Base-by-base conservation (phyloP, 306 rosid genomes). In the Castanea mollissima region DNA sequence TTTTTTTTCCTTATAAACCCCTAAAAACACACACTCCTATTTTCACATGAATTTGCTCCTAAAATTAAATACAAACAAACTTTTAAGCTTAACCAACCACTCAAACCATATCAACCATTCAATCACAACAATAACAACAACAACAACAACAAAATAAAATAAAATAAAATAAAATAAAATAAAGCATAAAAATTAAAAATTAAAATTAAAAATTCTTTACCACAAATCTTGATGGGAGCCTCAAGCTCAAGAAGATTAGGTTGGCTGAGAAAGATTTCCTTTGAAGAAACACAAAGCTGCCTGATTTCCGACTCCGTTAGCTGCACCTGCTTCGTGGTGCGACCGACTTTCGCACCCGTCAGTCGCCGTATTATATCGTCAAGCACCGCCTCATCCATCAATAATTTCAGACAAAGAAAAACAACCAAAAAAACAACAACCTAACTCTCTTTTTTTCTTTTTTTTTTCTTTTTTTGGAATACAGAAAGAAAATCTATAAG, bases 211-310 rank as follows among this genome's bases (percentile, higher is more conserved):
- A 27, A 14, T 14, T 64, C 32, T n/a, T 68, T 88, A 92, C 97
- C 97, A 65, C 97, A 92, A 81, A 92, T 92, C 84, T 92, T 92
- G 27, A 92, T 87, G 18, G 94, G 97, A 84, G 97, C 97, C 87
- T 92, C 97, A 54, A 92, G 97, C 75, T 92, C 97, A 5, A 92
- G 97, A 76, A 92, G 97, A 76, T 92, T 90, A n/a, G 97, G 97
- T 68, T 92, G 97, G 49, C 87, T 84, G 82, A 92, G 94, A 80
- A 92, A 92, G 86, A 92, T 87, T 86, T 90, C 94, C 88, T 84
- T 92, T 23, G 94, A 80, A 19, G 88, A 41, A 32, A 69, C 14
- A 55, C 97, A 92, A 4, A 92, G 91, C 69, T 88, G 97, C 14
- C 83, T 79, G 60, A 90, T 90, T 80, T 92, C 97, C 1, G 92